phyloP scores from a whole-genome alignment of 805 yeast species.

The Metschnikowia continentalis region DNA sequence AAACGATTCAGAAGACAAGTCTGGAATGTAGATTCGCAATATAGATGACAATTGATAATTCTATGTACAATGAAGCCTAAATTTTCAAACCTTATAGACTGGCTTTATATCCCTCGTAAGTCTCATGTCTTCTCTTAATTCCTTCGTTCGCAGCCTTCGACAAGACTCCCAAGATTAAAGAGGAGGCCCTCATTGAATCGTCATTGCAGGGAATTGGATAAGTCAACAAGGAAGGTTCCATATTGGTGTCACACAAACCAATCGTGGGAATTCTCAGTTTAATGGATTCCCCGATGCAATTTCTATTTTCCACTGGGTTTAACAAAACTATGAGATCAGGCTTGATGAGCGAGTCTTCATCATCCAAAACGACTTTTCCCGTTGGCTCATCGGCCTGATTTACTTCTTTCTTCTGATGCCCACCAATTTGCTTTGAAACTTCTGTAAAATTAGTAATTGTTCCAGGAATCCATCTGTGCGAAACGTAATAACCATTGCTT shows the following conservation, averaged over 20 bases:
- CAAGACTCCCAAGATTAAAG: constrained; percentile 76
- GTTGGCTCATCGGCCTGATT: constrained; percentile 71
- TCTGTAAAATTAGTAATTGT: constrained; percentile 81
- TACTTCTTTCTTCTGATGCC: constrained; percentile 49
- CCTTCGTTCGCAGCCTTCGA: constrained; percentile 86
- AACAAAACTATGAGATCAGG: constrained; percentile 86
- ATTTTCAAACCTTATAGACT: not conserved
- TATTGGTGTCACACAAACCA: constrained; percentile 90
- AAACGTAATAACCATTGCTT: constrained; percentile 74
- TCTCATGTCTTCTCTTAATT: constrained; percentile 47
- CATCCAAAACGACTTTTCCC: constrained; percentile 47
- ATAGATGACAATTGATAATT: not conserved
- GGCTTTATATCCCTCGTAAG: constrained; percentile 16
- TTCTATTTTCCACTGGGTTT: constrained; percentile 84
- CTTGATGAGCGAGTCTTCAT: constrained; percentile 54
- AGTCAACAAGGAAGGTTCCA: constrained; percentile 83
- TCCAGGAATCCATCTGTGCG: constrained; percentile 91
- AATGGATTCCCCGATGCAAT: constrained; percentile 76
- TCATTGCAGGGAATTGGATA: constrained; percentile 97
- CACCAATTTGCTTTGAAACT: constrained; percentile 51
- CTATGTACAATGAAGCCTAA: constrained; percentile 3
- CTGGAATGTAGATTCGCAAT: not conserved
- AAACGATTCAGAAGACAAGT: not conserved
- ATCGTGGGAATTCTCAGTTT: constrained; percentile 84
- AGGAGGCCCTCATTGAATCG: constrained; percentile 78